phyloP scores from a whole-genome alignment of 1,139 yeast species.

The Kodamaea fungicola region DNA sequence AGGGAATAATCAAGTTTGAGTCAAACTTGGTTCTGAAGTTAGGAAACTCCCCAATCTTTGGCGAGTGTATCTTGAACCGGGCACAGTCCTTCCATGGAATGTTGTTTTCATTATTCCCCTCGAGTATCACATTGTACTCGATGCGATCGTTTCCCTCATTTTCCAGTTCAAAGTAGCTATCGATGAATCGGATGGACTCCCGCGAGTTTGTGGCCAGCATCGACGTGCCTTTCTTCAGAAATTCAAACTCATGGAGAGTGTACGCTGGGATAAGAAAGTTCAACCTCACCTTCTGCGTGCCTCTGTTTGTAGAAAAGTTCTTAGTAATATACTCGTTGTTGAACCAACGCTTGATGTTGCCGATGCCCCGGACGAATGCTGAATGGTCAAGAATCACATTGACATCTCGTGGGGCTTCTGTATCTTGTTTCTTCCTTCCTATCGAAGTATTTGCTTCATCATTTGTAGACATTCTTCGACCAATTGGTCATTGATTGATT shows the following conservation, averaged over 20 bases:
- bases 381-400: conserved; percentile 56
- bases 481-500: background rate
- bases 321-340: conserved; percentile 33
- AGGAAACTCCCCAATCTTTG: conserved; percentile 47
- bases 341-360: conserved; percentile 57
- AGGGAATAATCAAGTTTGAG: conserved; percentile 13
- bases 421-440: background rate
- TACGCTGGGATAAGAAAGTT: conserved; percentile 48
- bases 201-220: conserved; percentile 55
- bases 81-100: conserved; percentile 51
- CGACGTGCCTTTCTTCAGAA: conserved; percentile 50
- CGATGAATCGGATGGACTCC: conserved; percentile 55
- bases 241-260: conserved; percentile 57
- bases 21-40: conserved; percentile 37
- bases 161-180: conserved; percentile 30
- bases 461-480: background rate
- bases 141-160: conserved; percentile 11
- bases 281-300: conserved; percentile 20
- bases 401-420: conserved; percentile 11
- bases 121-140: conserved; percentile 24
- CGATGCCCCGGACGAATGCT: conserved; percentile 57
- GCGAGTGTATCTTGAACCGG: conserved; percentile 42
- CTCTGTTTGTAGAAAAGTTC: conserved; percentile 11
- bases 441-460: background rate
- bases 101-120: conserved; percentile 38